Base-by-base conservation (phyloP, 78 protist genomes). In the Dictyostelium firmibasis region DNA sequence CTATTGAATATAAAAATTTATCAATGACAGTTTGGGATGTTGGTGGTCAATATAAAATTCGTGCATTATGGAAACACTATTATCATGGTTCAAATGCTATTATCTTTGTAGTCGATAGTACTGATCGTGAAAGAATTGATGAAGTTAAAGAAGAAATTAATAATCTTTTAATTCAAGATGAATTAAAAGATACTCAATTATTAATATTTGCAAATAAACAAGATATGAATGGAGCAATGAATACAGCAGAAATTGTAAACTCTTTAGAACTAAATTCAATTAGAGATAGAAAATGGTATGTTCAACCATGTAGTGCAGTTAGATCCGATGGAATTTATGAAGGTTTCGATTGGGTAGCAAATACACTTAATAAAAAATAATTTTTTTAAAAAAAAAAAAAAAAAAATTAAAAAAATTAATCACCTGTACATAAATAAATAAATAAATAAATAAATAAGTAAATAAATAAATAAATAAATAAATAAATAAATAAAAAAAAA, bases 21-120 rank as follows among this genome's bases (percentile, higher is more conserved):
- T 53, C 67, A 64, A 96, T 98, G 69, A 97, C 98, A 33, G 96
- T 96, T 41, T 98, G 96, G 96, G 98, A 99, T 70, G 98, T 98
- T 72, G 99, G 99, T 0, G 99, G 99, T 4, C 99, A 97, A 94
- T 96, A 98, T 93, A 97, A 96, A 81, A 79, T 98, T 13, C 89
- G 99, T 62, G 79, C 97, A 23, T 89, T 98, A 13, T 98, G 99
- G 99, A 41, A 94, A 14, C 98, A 97, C 84, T 97, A 97, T 88
- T 98, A n/a, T 93, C 62, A 79, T 18, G 98, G 92, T 1, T 36
- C 57, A 23, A 31, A 33, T 35, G 94, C 83, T 2, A 44, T 98
- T 44, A 98, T 98, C 53, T 98, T 91, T 81, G 98, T 98, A 13
- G 84, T 98, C 2, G 99, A 98, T 91, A 60, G 95, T 20, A 88